Percentiles rank a stretch among this genome's conserved stretches.
These are phyloP conservation scores for Eruca vesicaria DNA, from an alignment of 441 rosid species.

Conservation along the genomic window DNA sequence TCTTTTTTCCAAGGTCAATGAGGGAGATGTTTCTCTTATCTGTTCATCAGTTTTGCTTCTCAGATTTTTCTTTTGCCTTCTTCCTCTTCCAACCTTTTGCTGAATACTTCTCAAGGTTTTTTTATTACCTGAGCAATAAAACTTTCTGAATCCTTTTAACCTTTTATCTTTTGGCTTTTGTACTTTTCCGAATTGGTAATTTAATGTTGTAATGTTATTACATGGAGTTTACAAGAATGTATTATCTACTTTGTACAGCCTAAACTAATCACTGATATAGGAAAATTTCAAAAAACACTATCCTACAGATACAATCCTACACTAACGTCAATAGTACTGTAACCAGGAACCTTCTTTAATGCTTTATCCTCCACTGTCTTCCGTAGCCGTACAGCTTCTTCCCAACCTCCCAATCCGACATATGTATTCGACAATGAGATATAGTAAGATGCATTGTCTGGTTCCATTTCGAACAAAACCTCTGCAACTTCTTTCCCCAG, in stretches of 20 bases:
- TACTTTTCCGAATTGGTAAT: background rate
- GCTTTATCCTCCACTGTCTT: background rate
- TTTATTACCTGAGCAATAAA: slow-evolving; percentile 9
- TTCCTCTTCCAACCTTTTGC: background rate
- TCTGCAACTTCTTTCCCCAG: slow-evolving; percentile 51
- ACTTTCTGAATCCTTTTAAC: slow-evolving; percentile 6
- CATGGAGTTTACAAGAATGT: background rate
- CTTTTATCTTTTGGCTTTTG: background rate
- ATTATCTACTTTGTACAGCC: background rate
- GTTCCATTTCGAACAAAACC: slow-evolving; percentile 46
- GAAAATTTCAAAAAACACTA: background rate
- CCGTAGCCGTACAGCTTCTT: background rate
- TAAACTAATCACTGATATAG: background rate
- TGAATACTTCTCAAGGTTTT: background rate
- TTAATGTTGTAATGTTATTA: background rate
- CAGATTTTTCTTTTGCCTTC: background rate
- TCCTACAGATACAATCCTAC: too few relatives aligned
- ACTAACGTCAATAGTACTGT: background rate
- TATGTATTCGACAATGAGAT: slow-evolving; percentile 46
- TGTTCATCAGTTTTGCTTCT: slow-evolving; percentile 30
- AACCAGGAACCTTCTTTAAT: background rate
- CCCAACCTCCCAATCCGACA: slow-evolving; percentile 47
- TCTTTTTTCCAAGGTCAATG: background rate
- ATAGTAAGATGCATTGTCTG: slow-evolving; percentile 46
- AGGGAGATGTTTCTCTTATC: slow-evolving; percentile 1